Evolutionary conservation across 2,329 filamentous ascomycete species (phyloP).

Genomic region (Xylaria polymorpha): DNA sequence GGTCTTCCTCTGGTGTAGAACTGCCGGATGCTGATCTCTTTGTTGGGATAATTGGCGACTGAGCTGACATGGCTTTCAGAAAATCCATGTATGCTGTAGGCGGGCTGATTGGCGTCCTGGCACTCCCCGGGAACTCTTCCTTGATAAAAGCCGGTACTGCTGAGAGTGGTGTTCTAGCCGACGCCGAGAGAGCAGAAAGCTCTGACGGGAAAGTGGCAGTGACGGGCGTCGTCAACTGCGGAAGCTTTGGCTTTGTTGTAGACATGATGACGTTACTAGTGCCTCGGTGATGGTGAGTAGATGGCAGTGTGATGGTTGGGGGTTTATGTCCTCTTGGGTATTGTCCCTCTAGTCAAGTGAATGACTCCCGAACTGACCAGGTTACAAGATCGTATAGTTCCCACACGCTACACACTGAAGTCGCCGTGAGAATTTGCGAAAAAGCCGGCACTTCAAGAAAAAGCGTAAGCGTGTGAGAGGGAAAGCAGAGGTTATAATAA

Average conservation of each 20-base stretch:
- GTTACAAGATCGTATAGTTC: slow-evolving; percentile 43
- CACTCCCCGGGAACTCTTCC: slow-evolving; percentile 66
- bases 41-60: slow-evolving; percentile 72
- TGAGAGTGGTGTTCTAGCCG: slow-evolving; percentile 77
- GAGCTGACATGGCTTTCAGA: slow-evolving; percentile 82
- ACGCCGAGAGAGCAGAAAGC: slow-evolving; percentile 71
- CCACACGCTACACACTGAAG: slow-evolving; percentile 55
- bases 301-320: slow-evolving; percentile 21
- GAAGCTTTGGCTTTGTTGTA: slow-evolving; percentile 67
- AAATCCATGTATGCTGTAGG: slow-evolving; percentile 93
- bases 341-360: slow-evolving; percentile 56
- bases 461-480: slow-evolving; percentile 39
- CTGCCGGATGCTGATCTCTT: slow-evolving; percentile 64
- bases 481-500: slow-evolving; percentile 51
- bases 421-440: slow-evolving; percentile 48
- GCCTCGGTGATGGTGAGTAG: slow-evolving; percentile 34
- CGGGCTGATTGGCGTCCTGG: slow-evolving; percentile 89
- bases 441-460: slow-evolving; percentile 52
- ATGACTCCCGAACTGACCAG: slow-evolving; percentile 54
- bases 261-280: slow-evolving; percentile 57
- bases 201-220: slow-evolving; percentile 72
- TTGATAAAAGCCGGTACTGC: slow-evolving; percentile 72
- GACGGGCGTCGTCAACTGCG: slow-evolving; percentile 71
- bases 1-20: slow-evolving; percentile 61
- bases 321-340: slow-evolving; percentile 35